phyloP scores from a whole-genome alignment of 805 yeast genomes.

The Suhomyces kilbournensis region DNA sequence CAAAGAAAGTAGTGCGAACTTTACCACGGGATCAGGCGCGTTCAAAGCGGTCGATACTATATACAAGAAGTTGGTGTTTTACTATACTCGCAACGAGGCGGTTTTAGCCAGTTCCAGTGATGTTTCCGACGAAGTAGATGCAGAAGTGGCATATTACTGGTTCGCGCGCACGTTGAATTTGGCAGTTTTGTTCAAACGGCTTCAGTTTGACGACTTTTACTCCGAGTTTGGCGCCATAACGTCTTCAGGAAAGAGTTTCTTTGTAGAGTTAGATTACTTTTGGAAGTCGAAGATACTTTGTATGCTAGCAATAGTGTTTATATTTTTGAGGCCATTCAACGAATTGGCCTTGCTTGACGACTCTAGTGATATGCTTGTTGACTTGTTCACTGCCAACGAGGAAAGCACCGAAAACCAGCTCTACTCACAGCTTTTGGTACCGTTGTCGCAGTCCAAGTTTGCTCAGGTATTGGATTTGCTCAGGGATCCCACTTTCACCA shows the following conservation, averaged over 20 bases:
- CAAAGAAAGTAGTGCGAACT: not conserved
- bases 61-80: constrained; percentile 21
- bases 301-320: constrained; percentile 22
- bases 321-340: constrained; percentile 30
- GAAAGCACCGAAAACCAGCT: constrained; percentile 13
- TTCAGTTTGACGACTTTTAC: constrained; percentile 23
- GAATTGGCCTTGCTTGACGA: constrained; percentile 23
- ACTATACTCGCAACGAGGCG: constrained; percentile 19
- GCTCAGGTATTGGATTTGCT: constrained; percentile 8
- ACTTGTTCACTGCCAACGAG: constrained; percentile 15
- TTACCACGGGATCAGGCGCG: not conserved
- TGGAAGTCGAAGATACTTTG: constrained; percentile 20
- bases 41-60: constrained; percentile 12
- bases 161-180: constrained; percentile 21
- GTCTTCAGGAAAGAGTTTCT: not conserved
- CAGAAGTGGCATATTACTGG: constrained; percentile 23
- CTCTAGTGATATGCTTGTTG: constrained; percentile 15
- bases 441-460: constrained; percentile 21
- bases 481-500: constrained; percentile 5
- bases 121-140: not conserved
- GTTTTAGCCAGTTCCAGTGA: constrained; percentile 8
- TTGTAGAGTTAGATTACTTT: constrained; percentile 1
- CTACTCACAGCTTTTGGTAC: constrained; percentile 18
- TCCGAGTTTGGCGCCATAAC: constrained; percentile 16
- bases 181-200: constrained; percentile 22